These are phyloP conservation scores for Byssochlamys sp. DNA, from an alignment of 2,329 filamentous ascomycete species.

Conservation along the genomic window DNA sequence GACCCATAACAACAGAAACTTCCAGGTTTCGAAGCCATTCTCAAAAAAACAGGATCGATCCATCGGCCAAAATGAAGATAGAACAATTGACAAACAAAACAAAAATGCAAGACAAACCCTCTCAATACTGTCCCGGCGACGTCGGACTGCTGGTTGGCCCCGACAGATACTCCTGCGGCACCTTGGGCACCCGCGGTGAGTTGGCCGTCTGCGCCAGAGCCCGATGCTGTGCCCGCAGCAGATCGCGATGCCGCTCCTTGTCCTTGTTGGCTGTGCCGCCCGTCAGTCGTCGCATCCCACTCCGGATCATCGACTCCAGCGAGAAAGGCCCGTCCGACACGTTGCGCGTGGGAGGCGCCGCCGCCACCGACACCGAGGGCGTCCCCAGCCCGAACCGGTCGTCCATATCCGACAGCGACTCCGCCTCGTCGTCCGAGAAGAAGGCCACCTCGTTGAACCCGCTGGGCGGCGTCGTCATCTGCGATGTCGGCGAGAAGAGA, in stretches of 20 bases:
- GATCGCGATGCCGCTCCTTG: conserved; percentile 37
- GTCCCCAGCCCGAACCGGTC: conserved; percentile 45
- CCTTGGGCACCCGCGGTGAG: conserved; percentile 38
- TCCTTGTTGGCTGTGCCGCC: conserved; percentile 33
- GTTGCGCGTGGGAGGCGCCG: conserved; percentile 20
- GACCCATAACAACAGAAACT: background rate
- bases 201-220: conserved; percentile 28
- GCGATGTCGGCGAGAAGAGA: conserved; percentile 27
- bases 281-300: conserved; percentile 39
- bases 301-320: conserved; percentile 36
- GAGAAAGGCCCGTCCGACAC: conserved; percentile 34
- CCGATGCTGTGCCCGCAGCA: conserved; percentile 35
- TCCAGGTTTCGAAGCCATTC: background rate
- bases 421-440: conserved; percentile 71
- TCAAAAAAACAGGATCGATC: background rate
- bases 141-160: conserved; percentile 27
- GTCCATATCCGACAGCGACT: conserved; percentile 71
- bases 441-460: conserved; percentile 49
- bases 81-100: background rate
- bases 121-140: conserved; percentile 19
- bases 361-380: conserved; percentile 12
- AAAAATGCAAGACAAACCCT: background rate
- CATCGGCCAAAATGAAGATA: background rate
- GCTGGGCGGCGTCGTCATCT: conserved; percentile 34
- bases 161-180: conserved; percentile 38